Evolutionary conservation across 1,139 yeast species (phyloP).

Genomic region (Saccharomycopsis hybrid): DNA sequence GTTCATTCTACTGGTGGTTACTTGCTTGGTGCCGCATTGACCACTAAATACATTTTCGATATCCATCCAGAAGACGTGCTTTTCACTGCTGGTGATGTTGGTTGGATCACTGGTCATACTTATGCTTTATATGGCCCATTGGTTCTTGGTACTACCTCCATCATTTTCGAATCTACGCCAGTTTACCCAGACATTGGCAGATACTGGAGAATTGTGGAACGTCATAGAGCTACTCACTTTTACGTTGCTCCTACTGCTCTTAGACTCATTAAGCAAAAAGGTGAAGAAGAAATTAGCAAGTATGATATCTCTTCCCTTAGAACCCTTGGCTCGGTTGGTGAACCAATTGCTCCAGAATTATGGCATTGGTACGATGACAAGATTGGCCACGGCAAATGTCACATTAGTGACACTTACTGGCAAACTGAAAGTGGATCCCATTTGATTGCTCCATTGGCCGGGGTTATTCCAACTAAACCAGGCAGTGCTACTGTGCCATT

Average conservation of each 20-base stretch:
- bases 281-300: constrained; percentile 75
- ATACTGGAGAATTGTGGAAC: constrained; percentile 94
- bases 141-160: constrained; percentile 79
- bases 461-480: constrained; percentile 91
- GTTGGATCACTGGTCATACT: constrained; percentile 99
- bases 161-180: constrained; percentile 96
- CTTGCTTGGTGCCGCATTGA: constrained; percentile 89
- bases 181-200: constrained; percentile 96
- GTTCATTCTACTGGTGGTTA: constrained; percentile 94
- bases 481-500: constrained; percentile 97
- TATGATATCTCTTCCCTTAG: constrained; percentile 85
- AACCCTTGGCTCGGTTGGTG: constrained; percentile 97
- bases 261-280: constrained; percentile 91
- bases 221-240: constrained; percentile 91
- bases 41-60: constrained; percentile 91
- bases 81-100: constrained; percentile 98
- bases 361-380: constrained; percentile 98
- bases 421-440: constrained; percentile 98
- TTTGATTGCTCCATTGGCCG: constrained; percentile 92
- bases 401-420: constrained; percentile 95
- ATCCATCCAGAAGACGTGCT: constrained; percentile 82
- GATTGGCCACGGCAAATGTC: constrained; percentile 84
- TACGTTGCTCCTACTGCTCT: constrained; percentile 98
- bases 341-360: constrained; percentile 95
- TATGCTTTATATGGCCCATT: constrained; percentile 95